Conservation (phyloP, 2,329 filamentous ascomycete species). For the Monosporascus sp. region DNA sequence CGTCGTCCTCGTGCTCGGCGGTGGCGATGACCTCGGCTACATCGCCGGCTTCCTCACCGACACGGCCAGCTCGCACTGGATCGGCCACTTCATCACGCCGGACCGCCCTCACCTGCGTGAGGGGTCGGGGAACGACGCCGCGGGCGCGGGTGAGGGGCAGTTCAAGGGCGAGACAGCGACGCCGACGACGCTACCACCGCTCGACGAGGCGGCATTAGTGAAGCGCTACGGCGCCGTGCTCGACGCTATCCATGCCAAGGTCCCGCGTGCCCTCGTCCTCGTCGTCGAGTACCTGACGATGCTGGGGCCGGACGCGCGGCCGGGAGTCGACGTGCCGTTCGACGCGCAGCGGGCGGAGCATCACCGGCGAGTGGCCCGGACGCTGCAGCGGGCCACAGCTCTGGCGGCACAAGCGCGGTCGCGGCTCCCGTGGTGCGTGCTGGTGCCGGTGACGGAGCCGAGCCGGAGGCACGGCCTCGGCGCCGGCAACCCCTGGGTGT, state of each 20-base stretch:
- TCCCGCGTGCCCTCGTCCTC: constrained; percentile 37
- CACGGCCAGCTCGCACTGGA: constrained; percentile 4
- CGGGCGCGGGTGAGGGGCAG: no score
- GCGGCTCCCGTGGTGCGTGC: constrained; percentile 22
- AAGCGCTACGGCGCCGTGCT: constrained; percentile 20
- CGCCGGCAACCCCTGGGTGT: constrained; percentile 23
- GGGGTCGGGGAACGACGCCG: not conserved
- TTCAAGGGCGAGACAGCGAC: no score
- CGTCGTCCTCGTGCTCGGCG: constrained; percentile 31
- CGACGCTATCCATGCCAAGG: constrained; percentile 25
- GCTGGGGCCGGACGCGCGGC: constrained; percentile 21
- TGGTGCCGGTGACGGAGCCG: constrained; percentile 17
- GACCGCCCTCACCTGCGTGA: constrained; percentile 8
- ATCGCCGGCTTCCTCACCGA: constrained; percentile 29
- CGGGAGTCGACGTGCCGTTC: constrained; percentile 22
- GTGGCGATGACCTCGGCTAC: constrained; percentile 35
- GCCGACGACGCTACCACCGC: not conserved
- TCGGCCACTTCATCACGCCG: constrained; percentile 10
- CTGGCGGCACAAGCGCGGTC: constrained; percentile 11
- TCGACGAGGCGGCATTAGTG: constrained; percentile 17
- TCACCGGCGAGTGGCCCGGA: constrained; percentile 16
- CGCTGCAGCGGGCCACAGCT: constrained; percentile 20
- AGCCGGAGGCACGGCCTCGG: constrained; percentile 24
- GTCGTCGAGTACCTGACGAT: constrained; percentile 34
- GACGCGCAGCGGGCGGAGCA: constrained; percentile 18